Percentiles rank a stretch among this genome's conserved stretches.
These are phyloP conservation scores for Lactarius vividus DNA, from an alignment of 768 basidiomycete genomes.

Conservation along the genomic window DNA sequence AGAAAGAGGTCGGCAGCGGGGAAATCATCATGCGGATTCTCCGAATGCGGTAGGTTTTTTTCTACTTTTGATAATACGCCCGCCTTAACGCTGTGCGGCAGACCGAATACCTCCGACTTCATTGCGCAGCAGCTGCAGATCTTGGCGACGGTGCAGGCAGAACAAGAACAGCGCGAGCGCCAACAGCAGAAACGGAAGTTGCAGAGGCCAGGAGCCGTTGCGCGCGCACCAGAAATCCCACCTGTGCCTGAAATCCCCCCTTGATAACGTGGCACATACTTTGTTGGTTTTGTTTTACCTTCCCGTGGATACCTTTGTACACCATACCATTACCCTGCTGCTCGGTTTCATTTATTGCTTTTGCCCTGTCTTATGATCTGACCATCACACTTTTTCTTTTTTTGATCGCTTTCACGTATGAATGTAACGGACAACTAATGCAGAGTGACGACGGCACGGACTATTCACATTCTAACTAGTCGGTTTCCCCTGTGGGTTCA, in stretches of 20 bases:
- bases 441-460: background rate
- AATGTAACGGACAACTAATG: slow-evolving; percentile 14
- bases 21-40: slow-evolving; percentile 94
- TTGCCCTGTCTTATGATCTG: slow-evolving; percentile 14
- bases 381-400: background rate
- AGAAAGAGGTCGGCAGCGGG: slow-evolving; percentile 68
- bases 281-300: background rate
- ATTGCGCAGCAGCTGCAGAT: slow-evolving; percentile 85
- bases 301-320: slow-evolving; percentile 32
- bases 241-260: slow-evolving; percentile 32
- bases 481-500: background rate
- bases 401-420: slow-evolving; percentile 11
- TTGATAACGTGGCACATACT: background rate
- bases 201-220: slow-evolving; percentile 47
- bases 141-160: slow-evolving; percentile 75
- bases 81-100: slow-evolving; percentile 32
- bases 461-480: background rate
- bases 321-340: slow-evolving; percentile 30
- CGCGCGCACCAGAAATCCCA: slow-evolving; percentile 32
- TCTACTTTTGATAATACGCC: background rate
- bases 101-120: slow-evolving; percentile 80
- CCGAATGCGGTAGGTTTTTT: slow-evolving; percentile 76
- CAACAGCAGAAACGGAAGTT: slow-evolving; percentile 57
- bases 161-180: slow-evolving; percentile 71
- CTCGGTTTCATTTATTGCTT: slow-evolving; percentile 8